These are phyloP conservation scores for Penicillium sp. DNA, from an alignment of 2,329 filamentous ascomycete species.

Conservation along the genomic window DNA sequence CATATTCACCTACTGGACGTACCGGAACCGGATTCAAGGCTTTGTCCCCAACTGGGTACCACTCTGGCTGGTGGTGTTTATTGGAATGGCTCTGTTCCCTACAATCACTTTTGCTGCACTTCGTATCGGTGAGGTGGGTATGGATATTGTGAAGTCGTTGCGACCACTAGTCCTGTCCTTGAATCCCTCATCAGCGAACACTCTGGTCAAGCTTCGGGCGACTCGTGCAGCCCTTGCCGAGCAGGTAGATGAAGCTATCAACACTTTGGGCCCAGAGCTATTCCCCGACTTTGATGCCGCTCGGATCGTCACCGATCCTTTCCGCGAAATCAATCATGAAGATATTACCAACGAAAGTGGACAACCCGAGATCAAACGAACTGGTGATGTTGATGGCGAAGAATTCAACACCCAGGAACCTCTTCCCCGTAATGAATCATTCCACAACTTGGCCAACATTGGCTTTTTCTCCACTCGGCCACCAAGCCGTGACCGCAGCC, in stretches of 20 bases:
- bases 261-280: conserved; percentile 89
- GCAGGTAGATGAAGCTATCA: conserved; percentile 86
- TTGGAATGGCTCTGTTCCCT: conserved; percentile 75
- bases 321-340: conserved; percentile 30
- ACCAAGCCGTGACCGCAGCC: conserved; percentile 69
- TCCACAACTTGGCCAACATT: conserved; percentile 79
- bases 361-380: conserved; percentile 22
- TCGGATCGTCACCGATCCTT: conserved; percentile 57
- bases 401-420: conserved; percentile 39
- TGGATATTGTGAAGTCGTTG: conserved; percentile 96
- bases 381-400: conserved; percentile 20
- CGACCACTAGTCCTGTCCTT: conserved; percentile 80
- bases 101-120: conserved; percentile 87
- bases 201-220: conserved; percentile 69
- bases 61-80: conserved; percentile 67
- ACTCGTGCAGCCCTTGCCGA: conserved; percentile 67
- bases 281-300: conserved; percentile 90
- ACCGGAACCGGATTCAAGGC: conserved; percentile 76
- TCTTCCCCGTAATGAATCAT: conserved; percentile 83
- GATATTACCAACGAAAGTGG: conserved; percentile 14
- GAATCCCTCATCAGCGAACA: conserved; percentile 76
- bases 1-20: conserved; percentile 68
- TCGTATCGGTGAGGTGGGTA: conserved; percentile 93
- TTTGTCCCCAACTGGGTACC: conserved; percentile 73
- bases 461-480: conserved; percentile 87